Evolutionary conservation across 2,329 filamentous ascomycete genomes (phyloP), one percentile per base, ranked within the genome.

Genomic region (Colletotrichum ledebouriae): DNA sequence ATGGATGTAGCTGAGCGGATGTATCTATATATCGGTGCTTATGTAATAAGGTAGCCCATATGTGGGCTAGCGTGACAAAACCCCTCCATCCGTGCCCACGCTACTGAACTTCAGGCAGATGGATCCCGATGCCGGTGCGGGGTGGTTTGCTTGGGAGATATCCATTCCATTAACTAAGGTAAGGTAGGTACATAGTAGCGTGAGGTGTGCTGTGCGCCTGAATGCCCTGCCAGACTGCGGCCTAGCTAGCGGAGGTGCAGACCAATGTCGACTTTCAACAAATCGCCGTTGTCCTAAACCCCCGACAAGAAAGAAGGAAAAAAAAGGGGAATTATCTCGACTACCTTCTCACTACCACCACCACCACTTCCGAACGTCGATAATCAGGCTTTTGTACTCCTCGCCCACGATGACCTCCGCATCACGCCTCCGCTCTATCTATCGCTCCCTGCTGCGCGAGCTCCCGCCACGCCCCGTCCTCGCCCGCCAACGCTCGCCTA

Each of bases 391-490:
- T 15, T 6, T 20, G 9, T 15, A 33, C 22, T 15, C 29, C 22
- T 55, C 29, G 17, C 33, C 57, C 34, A 69, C 9, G 63, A 80
- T 79, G 77, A 67, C 77, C 73, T 75, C 81, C 2, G 78, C 77
- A 10, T 20, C 69, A 49, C 50, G 75, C 65, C 78, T 92, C 47
- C 93, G 93, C 75, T 89, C 93, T 41, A 86, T 97, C 76, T 98
- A 98, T 86, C 93, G 95, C 75, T 87, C 91, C 47, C 85, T 98
- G 76, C 89, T 98, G 63, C 94, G 95, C 79, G 94, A 98, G 82
- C 89, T 98, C 9, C 95, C 95, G 2, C 87, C 91, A 7, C 90
- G 90, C 6, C 84, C 86, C 2, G 78, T 88, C 74, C 84, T 87
- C 71, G 81, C 82, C 65, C 74, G 80, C 69, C 80, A 84, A 25